Evolutionary conservation across 352 stramenopile genomes (phyloP), one percentile per base, ranked within the genome.

Genomic region (Albugo candida): DNA sequence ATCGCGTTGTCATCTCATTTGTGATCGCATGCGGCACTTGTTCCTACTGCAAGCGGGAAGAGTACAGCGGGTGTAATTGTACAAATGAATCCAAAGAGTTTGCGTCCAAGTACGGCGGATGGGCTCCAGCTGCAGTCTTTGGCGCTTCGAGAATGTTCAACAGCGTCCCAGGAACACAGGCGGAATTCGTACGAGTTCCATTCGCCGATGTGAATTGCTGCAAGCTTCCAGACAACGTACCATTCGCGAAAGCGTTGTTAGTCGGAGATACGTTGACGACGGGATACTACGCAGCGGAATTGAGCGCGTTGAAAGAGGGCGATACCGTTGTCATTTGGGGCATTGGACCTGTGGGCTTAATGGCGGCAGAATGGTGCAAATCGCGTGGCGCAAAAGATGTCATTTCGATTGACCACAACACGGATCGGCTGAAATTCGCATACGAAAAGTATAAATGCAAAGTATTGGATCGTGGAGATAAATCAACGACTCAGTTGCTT

Each of bases 1-100:
- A 88, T 42, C 70, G 64, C 41, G 73, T 88, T n/a, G 74, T 78
- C 36, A 58, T 82, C 14, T 74, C 72, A 38, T 84, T 83, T 41
- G 70, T 76, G 16, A 58, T 77, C 14, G 67, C 70, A 11, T 88
- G 75, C 40, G 75, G 75, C 34, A 50, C 71, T 16, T 88, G 75
- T 50, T 79, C 69, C 37, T 66, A 70, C 52, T 88, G 76, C 52
- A 54, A 55, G 40, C 65, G 65, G 17, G 59, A 60, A 12, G 64
- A 85, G 52, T 84, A 67, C 41, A 71, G 64, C 16, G 53, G 55
- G 10, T 88, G 76, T 68, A 77, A 83, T 52, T 59, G 66, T 55
- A 84, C 72, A 17, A 84, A 84, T 53, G 57, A 71, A 19, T 81
- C 70, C 20, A 64, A 65, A 19, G 60, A 78, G 51, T 82, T 82